Evolutionary conservation across 768 basidiomycete species (phyloP).

Genomic region (Mycena haematopus): DNA sequence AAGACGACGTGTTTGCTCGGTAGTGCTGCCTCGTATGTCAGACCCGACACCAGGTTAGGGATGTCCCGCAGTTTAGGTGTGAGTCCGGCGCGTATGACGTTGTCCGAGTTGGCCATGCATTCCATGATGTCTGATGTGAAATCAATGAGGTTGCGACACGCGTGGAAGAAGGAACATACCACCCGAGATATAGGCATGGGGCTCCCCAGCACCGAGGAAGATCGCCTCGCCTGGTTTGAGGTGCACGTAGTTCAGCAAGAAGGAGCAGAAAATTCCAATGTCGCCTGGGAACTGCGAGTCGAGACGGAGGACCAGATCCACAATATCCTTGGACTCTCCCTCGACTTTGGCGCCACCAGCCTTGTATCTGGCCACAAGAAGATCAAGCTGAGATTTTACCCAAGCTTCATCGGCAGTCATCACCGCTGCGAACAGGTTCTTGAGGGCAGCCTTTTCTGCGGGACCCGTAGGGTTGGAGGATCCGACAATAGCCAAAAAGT

Average conservation of each 20-base stretch:
- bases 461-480: conserved; percentile 50
- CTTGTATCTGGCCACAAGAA: conserved; percentile 69
- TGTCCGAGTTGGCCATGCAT: conserved; percentile 99
- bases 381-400: conserved; percentile 60
- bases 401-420: conserved; percentile 75
- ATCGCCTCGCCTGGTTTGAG: conserved; percentile 88
- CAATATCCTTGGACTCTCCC: conserved; percentile 52
- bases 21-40: conserved; percentile 82
- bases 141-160: conserved; percentile 12
- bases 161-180: conserved; percentile 53
- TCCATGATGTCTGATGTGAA: conserved; percentile 85
- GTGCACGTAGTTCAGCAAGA: conserved; percentile 85
- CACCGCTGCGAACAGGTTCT: conserved; percentile 77
- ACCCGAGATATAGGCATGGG: conserved; percentile 94
- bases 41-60: conserved; percentile 82
- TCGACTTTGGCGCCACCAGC: conserved; percentile 43
- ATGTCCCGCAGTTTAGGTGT: conserved; percentile 97
- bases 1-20: conserved; percentile 73
- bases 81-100: conserved; percentile 97
- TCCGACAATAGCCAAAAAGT: conserved; percentile 56
- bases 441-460: conserved; percentile 67
- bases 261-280: conserved; percentile 91
- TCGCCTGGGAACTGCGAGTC: conserved; percentile 87
- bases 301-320: conserved; percentile 67
- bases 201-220: conserved; percentile 94